These are phyloP conservation scores for Populus alba DNA, from an alignment of 345 rosid genomes.

Conservation along the genomic window DNA sequence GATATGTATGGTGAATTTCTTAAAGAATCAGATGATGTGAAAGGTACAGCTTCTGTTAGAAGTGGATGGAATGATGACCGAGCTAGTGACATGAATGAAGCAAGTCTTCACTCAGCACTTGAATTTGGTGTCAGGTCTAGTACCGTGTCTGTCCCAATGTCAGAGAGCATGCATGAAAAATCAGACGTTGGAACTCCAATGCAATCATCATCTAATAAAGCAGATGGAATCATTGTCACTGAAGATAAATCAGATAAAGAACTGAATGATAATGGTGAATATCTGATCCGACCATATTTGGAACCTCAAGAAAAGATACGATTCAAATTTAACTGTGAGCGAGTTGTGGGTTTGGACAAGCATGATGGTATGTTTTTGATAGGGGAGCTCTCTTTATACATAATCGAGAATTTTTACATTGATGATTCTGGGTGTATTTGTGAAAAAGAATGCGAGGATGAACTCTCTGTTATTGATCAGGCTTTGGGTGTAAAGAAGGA, in stretches of 20 bases:
- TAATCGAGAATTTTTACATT: conserved; percentile 90
- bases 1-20: conserved; percentile 64
- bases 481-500: conserved; percentile 98
- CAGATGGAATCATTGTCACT: conserved; percentile 51
- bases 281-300: conserved; percentile 92
- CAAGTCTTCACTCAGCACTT: conserved; percentile 95
- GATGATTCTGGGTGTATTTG: conserved; percentile 79
- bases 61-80: conserved; percentile 88
- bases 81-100: conserved; percentile 84
- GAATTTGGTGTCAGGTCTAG: conserved; percentile 89
- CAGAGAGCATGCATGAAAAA: conserved; percentile 66
- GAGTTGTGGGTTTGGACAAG: conserved; percentile 96
- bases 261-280: conserved; percentile 89
- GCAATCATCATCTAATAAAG: conserved; percentile 62
- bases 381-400: conserved; percentile 83
- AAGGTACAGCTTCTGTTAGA: conserved; percentile 54
- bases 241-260: conserved; percentile 87
- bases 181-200: conserved; percentile 79
- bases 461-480: conserved; percentile 97
- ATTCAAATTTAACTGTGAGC: conserved; percentile 90
- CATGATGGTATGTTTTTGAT: conserved; percentile 96
- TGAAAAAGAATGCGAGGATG: conserved; percentile 96
- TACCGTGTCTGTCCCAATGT: conserved; percentile 60
- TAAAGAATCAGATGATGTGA: conserved; percentile 49
- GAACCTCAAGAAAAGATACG: conserved; percentile 92